Base-by-base conservation (phyloP, 371 early-diverging fungal species). In the Catenaria anguillulae region DNA sequence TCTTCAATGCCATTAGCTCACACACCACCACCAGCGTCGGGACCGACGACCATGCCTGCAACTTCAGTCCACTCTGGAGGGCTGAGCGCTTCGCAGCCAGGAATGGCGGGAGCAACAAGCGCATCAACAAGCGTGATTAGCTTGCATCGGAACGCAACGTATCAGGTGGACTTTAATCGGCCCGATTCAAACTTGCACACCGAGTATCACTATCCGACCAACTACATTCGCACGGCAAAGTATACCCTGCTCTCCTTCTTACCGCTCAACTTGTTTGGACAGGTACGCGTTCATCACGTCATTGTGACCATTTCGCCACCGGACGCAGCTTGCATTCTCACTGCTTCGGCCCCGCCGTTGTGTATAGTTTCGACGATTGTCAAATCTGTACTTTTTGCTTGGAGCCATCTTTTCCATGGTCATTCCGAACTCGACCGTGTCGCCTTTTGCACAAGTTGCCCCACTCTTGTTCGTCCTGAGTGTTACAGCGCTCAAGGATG, bases 241-340 rank as follows among this genome's bases (percentile, higher is more conserved):
- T 83, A 84, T 70, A 82, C 83, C 33, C 42, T 79, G 55, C 62
- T 72, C 26, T 71, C 76, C 13, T 87, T 87, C 70, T 55, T 87
- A 12, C 85, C 85, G 26, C 63, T 77, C 60, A 81, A 79, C 63
- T 62, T 85, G 34, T 77, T 71, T 64, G 70, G 73, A 31, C 85
- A 86, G 71, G 77, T 76, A 60, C n/a, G n/a, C 26, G 29, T 23
- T 37, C 3, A 17, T n/a, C 40, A 40, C 40, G 40, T 5, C 40
- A 40, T 40, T 80, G 89, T 40, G 85, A n/a, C n/a, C n/a, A n/a
- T n/a, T n/a, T n/a, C n/a, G n/a, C n/a, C n/a, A n/a, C n/a, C n/a
- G n/a, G 88, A 61, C 78, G 89, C 4, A 90, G 91, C 65, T 96
- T 95, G 68, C 60, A 93, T 19, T 98, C 89, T 69, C 97, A 95